Percentiles rank a stretch among this genome's conserved stretches.
Conservation (phyloP, 129 eudicot species). For the Artemisia argyi region DNA sequence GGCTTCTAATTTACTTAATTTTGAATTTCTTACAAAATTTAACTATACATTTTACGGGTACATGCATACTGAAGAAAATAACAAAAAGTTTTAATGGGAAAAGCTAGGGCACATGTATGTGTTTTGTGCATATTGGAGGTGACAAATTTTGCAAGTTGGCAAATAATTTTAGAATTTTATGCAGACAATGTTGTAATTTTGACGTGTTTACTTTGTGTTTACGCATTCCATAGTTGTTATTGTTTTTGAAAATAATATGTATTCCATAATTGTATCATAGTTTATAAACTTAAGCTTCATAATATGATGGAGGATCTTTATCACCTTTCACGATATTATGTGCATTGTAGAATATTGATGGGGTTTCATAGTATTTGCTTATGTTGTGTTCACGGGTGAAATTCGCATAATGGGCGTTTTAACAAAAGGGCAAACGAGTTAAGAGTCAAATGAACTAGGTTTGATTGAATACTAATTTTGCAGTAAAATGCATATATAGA, state of each 20-base stretch:
- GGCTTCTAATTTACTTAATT: background rate
- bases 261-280: too few species aligned
- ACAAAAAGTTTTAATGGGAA: constrained; percentile 32
- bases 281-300: background rate
- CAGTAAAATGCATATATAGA: too few species aligned
- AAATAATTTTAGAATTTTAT: constrained; percentile 28
- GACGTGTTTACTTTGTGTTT: too few species aligned
- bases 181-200: background rate
- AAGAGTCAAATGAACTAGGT: too few species aligned
- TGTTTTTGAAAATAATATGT: background rate
- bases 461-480: too few species aligned
- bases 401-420: too few species aligned
- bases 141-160: constrained; percentile 45
- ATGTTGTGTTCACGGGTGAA: too few species aligned
- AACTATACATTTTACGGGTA: background rate
- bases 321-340: too few species aligned
- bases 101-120: constrained; percentile 40
- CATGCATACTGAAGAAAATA: constrained; percentile 21
- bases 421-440: too few species aligned
- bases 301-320: background rate
- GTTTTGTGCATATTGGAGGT: constrained; percentile 43
- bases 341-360: too few species aligned
- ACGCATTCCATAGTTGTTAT: too few species aligned
- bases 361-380: too few species aligned
- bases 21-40: constrained; percentile 3